phyloP scores from a whole-genome alignment of 139 green algal species.

The Chlamydomonas sphaeroides region DNA sequence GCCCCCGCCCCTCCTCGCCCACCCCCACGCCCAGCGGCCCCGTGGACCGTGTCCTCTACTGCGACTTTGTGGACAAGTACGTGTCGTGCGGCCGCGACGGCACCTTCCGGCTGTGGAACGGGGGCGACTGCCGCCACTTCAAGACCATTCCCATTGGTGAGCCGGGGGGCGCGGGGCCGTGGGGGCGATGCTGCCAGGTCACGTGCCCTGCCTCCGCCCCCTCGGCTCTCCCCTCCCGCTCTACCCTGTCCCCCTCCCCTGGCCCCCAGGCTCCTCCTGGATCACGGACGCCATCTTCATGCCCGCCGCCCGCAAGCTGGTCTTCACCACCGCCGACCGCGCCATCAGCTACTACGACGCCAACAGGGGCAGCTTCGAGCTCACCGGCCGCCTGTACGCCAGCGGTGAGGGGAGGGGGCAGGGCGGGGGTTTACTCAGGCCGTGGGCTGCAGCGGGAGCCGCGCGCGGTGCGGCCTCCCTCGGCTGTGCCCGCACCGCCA shows the following conservation, averaged over 20 bases:
- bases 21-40: slow-evolving; percentile 44
- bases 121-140: slow-evolving; percentile 67
- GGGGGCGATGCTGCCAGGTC: too few species aligned
- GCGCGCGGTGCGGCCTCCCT: too few species aligned
- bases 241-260: not conserved
- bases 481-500: too few species aligned
- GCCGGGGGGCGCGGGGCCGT: too few species aligned
- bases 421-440: not conserved
- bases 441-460: too few species aligned
- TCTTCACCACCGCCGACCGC: slow-evolving; percentile 76
- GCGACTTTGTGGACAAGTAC: slow-evolving; percentile 76
- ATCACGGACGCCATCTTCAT: slow-evolving; percentile 77
- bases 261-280: slow-evolving; percentile 60
- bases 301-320: slow-evolving; percentile 65
- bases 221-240: too few species aligned
- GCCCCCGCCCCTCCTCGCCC: too few species aligned
- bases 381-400: slow-evolving; percentile 67
- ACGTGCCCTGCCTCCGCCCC: slow-evolving; percentile 14
- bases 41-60: slow-evolving; percentile 66
- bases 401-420: slow-evolving; percentile 40
- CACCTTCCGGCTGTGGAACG: slow-evolving; percentile 81
- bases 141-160: slow-evolving; percentile 68
- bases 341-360: slow-evolving; percentile 83
- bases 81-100: slow-evolving; percentile 76
- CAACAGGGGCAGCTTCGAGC: slow-evolving; percentile 74